phyloP scores from a whole-genome alignment of 2,329 filamentous ascomycete genomes.

The Arthrobotrys pseudoclavata region DNA sequence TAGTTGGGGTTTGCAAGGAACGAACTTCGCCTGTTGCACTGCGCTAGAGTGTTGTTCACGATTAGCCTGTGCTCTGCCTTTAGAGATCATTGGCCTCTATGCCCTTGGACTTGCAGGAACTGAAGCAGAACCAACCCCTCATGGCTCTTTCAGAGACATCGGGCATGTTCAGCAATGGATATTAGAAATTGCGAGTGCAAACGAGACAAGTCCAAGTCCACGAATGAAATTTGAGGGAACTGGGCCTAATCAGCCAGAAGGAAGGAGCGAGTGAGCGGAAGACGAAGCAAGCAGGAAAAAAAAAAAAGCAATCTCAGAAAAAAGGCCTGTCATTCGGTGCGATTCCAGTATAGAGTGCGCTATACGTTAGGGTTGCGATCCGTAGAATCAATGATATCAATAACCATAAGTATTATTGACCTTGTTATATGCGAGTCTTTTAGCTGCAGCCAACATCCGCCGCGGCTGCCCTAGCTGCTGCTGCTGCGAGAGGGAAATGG shows the following conservation, averaged over 20 bases:
- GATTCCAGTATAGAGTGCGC: slow-evolving; percentile 58
- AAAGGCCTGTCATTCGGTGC: slow-evolving; percentile 44
- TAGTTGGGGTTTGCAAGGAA: slow-evolving; percentile 53
- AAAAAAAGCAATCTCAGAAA: slow-evolving; percentile 50
- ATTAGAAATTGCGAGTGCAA: slow-evolving; percentile 53
- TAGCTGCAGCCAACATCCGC: slow-evolving; percentile 49
- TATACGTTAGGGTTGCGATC: slow-evolving; percentile 58
- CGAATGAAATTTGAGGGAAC: slow-evolving; percentile 30
- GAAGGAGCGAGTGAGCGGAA: slow-evolving; percentile 25
- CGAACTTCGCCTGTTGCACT: slow-evolving; percentile 54
- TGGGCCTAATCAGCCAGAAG: slow-evolving; percentile 24
- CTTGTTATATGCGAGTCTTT: slow-evolving; percentile 53
- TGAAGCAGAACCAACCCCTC: slow-evolving; percentile 54
- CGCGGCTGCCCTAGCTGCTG: slow-evolving; percentile 30
- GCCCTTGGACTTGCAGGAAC: slow-evolving; percentile 59
- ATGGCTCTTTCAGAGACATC: slow-evolving; percentile 35
- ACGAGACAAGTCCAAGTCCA: slow-evolving; percentile 15
- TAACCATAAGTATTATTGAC: slow-evolving; percentile 47
- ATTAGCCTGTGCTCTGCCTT: slow-evolving; percentile 57
- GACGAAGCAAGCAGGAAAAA: slow-evolving; percentile 35
- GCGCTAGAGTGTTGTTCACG: slow-evolving; percentile 59
- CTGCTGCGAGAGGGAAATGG: slow-evolving; percentile 25
- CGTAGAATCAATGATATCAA: slow-evolving; percentile 58
- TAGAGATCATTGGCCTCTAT: slow-evolving; percentile 52
- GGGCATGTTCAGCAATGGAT: slow-evolving; percentile 38